Conservation (phyloP, 2,329 filamentous ascomycete species). For the Pseudogymnoascus pannorum region DNA sequence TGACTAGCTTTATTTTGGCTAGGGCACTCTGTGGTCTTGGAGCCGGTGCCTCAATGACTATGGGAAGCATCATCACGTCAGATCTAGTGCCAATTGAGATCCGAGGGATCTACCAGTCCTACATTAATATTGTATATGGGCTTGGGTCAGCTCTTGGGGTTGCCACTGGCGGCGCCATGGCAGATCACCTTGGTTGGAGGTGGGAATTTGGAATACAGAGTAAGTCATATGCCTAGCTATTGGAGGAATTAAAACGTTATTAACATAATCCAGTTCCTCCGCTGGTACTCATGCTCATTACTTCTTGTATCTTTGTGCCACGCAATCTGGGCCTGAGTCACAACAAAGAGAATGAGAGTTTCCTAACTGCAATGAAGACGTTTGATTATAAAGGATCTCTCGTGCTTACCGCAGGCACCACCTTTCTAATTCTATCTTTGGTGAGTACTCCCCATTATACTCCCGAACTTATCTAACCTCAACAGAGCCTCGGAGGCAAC, state of each 20-base stretch:
- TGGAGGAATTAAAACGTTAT: background rate
- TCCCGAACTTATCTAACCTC: background rate
- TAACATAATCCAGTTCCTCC: constrained; percentile 35
- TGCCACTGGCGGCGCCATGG: constrained; percentile 62
- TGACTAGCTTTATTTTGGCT: constrained; percentile 64
- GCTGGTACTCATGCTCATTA: constrained; percentile 38
- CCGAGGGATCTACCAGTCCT: constrained; percentile 62
- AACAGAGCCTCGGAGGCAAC: constrained; percentile 56
- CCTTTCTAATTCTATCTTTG: constrained; percentile 50
- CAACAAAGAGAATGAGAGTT: constrained; percentile 36
- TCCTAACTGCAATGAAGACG: constrained; percentile 42
- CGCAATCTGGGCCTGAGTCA: constrained; percentile 42
- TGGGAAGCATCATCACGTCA: constrained; percentile 64
- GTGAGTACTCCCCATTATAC: constrained; percentile 30
- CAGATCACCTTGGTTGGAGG: constrained; percentile 64
- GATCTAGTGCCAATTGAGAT: constrained; percentile 65
- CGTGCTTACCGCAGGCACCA: constrained; percentile 45
- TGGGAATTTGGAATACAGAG: constrained; percentile 62
- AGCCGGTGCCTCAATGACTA: constrained; percentile 61
- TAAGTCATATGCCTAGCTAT: background rate
- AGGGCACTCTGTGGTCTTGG: constrained; percentile 65
- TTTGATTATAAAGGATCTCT: constrained; percentile 52
- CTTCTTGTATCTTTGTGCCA: constrained; percentile 44
- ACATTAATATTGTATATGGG: constrained; percentile 60
- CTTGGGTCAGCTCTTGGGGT: constrained; percentile 53